phyloP scores from a whole-genome alignment of 2,329 filamentous ascomycete species.

The Fusarium odoratissimum region DNA sequence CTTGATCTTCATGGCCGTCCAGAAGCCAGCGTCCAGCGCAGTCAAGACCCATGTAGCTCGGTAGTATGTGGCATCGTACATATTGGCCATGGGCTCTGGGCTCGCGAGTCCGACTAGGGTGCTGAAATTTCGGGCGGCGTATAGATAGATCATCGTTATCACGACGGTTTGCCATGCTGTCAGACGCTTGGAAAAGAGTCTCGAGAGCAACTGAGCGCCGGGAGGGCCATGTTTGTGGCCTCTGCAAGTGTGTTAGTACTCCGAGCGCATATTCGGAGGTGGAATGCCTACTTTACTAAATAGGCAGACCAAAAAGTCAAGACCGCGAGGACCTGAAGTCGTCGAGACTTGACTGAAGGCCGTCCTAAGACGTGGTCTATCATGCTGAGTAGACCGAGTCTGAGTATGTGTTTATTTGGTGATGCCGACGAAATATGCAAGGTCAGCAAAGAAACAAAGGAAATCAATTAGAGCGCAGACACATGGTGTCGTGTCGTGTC shows the following conservation, averaged over 20 bases:
- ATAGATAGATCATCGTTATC: slow-evolving; percentile 89
- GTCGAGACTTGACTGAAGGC: slow-evolving; percentile 89
- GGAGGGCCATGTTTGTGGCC: slow-evolving; percentile 92
- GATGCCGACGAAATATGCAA: background rate
- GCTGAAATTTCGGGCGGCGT: slow-evolving; percentile 91
- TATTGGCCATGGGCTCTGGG: slow-evolving; percentile 91
- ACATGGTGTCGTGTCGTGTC: slow-evolving; percentile 28
- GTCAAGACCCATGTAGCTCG: slow-evolving; percentile 97
- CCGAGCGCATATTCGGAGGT: background rate
- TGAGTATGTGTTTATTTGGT: background rate
- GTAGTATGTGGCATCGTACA: slow-evolving; percentile 93
- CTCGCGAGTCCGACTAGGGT: slow-evolving; percentile 91
- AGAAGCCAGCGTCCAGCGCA: slow-evolving; percentile 94
- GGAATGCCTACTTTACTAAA: slow-evolving; percentile 71
- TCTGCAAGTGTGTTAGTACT: slow-evolving; percentile 59
- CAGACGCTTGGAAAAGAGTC: slow-evolving; percentile 74
- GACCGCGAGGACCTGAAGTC: slow-evolving; percentile 91
- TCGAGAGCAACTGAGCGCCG: slow-evolving; percentile 75
- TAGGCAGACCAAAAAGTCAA: slow-evolving; percentile 93
- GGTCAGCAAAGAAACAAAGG: slow-evolving; percentile 13
- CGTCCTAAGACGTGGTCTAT: slow-evolving; percentile 92
- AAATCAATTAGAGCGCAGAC: slow-evolving; percentile 18
- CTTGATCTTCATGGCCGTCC: slow-evolving; percentile 95
- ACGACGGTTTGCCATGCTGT: slow-evolving; percentile 92
- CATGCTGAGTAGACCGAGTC: slow-evolving; percentile 53